Conservation (phyloP, 2,329 filamentous ascomycete species). For the Akanthomyces uredinophilus region DNA sequence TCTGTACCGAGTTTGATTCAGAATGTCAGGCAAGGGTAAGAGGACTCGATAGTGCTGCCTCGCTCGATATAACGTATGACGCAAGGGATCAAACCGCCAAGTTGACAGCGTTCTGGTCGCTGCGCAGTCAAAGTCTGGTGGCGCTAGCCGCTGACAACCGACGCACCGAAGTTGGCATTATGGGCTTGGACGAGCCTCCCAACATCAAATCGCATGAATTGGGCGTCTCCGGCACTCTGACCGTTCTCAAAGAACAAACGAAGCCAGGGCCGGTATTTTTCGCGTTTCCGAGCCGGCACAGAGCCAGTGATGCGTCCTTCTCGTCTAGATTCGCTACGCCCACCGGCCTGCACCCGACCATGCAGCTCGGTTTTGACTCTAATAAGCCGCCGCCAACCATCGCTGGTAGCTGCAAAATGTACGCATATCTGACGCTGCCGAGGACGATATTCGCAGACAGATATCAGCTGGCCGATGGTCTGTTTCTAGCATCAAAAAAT, state of each 20-base stretch:
- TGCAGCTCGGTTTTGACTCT: conserved; percentile 61
- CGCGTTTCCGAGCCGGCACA: conserved; percentile 75
- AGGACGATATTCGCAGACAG: conserved; percentile 78
- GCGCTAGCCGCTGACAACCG: conserved; percentile 39
- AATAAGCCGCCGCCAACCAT: conserved; percentile 46
- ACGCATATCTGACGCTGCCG: conserved; percentile 79
- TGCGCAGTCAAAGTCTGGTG: conserved; percentile 35
- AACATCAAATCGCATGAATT: conserved; percentile 65
- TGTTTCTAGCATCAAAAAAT: conserved; percentile 79
- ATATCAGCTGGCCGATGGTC: conserved; percentile 71
- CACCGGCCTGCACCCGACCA: conserved; percentile 76
- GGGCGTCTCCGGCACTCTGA: conserved; percentile 71
- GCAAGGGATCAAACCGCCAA: conserved; percentile 59
- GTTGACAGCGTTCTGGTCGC: conserved; percentile 60
- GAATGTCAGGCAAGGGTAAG: conserved; percentile 47
- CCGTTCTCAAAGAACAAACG: conserved; percentile 69
- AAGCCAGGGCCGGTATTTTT: conserved; percentile 74
- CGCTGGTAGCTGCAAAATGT: conserved; percentile 61
- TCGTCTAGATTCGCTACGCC: conserved; percentile 61
- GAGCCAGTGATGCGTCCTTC: conserved; percentile 54
- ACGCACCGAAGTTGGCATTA: conserved; percentile 74
- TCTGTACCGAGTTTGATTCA: conserved; percentile 44
- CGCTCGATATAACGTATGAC: conserved; percentile 75
- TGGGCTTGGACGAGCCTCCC: conserved; percentile 58
- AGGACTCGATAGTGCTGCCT: conserved; percentile 47